phyloP scores from a whole-genome alignment of 1,284 basidiomycete species.

The Heliocybe sulcata region DNA sequence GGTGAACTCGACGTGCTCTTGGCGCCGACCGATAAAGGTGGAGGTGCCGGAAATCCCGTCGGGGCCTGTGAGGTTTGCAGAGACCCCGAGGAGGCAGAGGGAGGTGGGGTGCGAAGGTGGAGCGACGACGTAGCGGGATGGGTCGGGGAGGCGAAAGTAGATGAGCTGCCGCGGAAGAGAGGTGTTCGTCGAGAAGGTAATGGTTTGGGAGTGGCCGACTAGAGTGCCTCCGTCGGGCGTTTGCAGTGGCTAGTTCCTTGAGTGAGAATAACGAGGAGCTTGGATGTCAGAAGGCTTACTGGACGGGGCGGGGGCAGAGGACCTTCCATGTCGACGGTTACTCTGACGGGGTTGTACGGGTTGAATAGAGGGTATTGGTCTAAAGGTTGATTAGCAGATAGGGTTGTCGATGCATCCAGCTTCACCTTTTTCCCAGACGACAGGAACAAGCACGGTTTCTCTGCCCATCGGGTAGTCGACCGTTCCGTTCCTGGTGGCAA shows the following conservation, averaged over 20 bases:
- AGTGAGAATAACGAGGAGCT: too few relatives aligned
- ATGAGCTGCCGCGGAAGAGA: constrained; percentile 2
- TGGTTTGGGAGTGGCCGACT: not conserved
- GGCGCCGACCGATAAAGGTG: constrained; percentile 11
- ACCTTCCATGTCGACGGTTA: not conserved
- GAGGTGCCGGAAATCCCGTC: constrained; percentile 9
- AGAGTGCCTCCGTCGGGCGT: not conserved
- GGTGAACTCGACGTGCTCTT: constrained; percentile 12
- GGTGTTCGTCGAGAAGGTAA: not conserved
- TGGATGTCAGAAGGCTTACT: not conserved
- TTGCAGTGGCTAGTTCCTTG: not conserved
- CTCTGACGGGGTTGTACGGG: not conserved
- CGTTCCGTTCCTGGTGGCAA: constrained; percentile 15
- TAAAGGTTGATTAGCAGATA: not conserved
- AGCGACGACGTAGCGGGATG: not conserved
- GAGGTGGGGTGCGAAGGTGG: not conserved
- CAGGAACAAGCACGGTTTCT: constrained; percentile 18
- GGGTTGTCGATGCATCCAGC: not conserved
- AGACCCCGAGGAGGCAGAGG: not conserved
- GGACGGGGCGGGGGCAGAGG: not conserved
- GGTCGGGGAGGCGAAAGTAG: not conserved
- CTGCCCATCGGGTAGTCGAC: constrained; percentile 20
- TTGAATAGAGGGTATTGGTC: constrained; percentile 1
- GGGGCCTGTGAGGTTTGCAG: constrained; percentile 1
- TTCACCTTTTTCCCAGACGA: constrained; percentile 12